phyloP scores from a whole-genome alignment of 345 rosid genomes.

The Brassica incana region DNA sequence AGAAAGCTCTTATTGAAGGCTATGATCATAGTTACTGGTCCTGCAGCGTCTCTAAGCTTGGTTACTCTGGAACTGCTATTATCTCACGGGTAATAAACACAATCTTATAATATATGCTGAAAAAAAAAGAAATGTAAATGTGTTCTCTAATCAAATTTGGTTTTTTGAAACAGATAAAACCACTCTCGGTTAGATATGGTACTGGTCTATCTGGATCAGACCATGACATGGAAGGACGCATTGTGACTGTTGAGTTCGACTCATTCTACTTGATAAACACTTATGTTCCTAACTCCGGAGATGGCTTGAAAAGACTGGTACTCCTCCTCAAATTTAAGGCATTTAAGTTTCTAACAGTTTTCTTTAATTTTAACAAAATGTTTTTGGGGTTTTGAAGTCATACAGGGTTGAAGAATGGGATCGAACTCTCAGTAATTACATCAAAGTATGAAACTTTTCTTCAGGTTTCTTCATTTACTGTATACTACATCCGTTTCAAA shows the following conservation, averaged over 20 bases:
- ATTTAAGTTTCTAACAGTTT: conserved; percentile 5
- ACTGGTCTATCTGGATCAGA: conserved; percentile 71
- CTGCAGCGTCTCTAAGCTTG: conserved; percentile 88
- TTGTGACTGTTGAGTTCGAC: conserved; percentile 85
- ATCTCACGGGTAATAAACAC: conserved; percentile 66
- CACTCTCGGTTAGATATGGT: conserved; percentile 86
- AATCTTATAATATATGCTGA: not conserved
- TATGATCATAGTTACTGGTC: conserved; percentile 88
- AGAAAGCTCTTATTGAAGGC: conserved; percentile 65
- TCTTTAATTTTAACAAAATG: conserved; percentile 10
- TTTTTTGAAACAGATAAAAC: conserved; percentile 66
- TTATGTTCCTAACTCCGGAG: conserved; percentile 97
- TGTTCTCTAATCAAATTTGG: not conserved
- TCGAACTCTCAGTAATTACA: conserved; percentile 64
- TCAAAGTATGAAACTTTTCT: conserved; percentile 60
- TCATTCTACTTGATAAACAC: conserved; percentile 66
- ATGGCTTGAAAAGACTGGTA: conserved; percentile 96
- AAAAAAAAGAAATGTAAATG: not conserved
- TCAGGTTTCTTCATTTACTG: not conserved
- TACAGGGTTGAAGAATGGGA: conserved; percentile 86
- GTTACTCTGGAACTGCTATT: conserved; percentile 95
- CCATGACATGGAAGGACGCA: conserved; percentile 86
- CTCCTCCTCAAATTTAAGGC: conserved; percentile 7
- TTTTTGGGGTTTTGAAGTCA: conserved; percentile 44
- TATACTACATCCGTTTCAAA: too few species aligned